Conservation (phyloP, 257 asterid species). For the Solanum megistacrolobum region DNA sequence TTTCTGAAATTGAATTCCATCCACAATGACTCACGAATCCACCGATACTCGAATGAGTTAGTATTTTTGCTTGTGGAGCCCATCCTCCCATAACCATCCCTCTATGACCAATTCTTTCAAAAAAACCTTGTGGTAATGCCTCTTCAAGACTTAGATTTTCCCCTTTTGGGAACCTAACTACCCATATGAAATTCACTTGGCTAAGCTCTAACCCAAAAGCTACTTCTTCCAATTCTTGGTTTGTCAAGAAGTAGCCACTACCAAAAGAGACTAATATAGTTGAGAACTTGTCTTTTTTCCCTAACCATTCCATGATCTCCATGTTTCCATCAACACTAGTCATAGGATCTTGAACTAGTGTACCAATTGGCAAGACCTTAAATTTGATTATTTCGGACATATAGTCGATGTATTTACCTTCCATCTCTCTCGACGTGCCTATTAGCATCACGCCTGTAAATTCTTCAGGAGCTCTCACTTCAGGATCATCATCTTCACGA, state of each 20-base stretch:
- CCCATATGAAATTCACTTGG: neutral
- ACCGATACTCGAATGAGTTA: slow-evolving; percentile 17
- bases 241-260: neutral
- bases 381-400: neutral
- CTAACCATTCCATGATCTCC: neutral
- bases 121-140: slow-evolving; percentile 22
- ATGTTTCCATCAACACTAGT: neutral
- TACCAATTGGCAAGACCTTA: neutral
- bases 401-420: neutral
- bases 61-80: slow-evolving; percentile 36
- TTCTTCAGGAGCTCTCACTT: neutral
- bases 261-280: neutral
- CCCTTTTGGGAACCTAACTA: neutral
- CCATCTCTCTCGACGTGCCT: neutral
- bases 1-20: slow-evolving; percentile 5
- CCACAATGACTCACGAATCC: slow-evolving; percentile 32
- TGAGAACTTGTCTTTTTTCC: neutral
- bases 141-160: neutral
- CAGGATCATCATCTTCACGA: neutral
- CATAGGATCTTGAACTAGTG: neutral
- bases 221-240: neutral
- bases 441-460: neutral
- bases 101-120: slow-evolving; percentile 15
- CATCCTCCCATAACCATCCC: slow-evolving; percentile 38
- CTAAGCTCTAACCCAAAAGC: neutral